Conservation (phyloP, 2,329 filamentous ascomycete genomes). For the Paracorniculantispora psalliotae region DNA sequence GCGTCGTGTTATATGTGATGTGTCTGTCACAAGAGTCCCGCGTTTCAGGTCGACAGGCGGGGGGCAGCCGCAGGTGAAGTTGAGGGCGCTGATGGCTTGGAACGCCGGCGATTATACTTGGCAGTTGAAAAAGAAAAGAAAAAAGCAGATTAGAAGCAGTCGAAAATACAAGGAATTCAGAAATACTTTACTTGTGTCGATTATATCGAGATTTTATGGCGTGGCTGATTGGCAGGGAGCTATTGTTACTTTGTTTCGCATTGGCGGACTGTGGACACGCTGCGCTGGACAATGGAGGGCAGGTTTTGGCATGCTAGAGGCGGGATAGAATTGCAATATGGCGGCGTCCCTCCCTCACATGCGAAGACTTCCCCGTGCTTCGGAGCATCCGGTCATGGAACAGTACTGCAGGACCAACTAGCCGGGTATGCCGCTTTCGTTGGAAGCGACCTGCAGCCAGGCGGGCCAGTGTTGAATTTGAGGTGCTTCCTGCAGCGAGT, state of each 20-base stretch:
- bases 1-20: background rate
- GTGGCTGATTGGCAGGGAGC: no score
- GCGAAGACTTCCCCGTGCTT: background rate
- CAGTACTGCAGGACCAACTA: background rate
- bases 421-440: background rate
- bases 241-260: no score
- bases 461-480: background rate
- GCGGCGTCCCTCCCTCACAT: background rate
- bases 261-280: no score
- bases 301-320: background rate
- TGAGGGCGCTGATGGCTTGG: background rate
- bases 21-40: background rate
- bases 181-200: no score
- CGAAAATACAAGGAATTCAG: no score
- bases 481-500: background rate
- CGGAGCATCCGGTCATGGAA: background rate
- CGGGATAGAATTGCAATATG: no score
- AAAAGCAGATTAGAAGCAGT: background rate
- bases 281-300: no score
- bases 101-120: background rate
- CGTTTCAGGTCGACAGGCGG: slow-evolving; percentile 4
- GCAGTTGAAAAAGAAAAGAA: background rate
- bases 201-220: no score
- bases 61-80: background rate
- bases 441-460: background rate